These are phyloP conservation scores for Candida cerambycidarum DNA, from an alignment of 805 yeast genomes.

Conservation along the genomic window DNA sequence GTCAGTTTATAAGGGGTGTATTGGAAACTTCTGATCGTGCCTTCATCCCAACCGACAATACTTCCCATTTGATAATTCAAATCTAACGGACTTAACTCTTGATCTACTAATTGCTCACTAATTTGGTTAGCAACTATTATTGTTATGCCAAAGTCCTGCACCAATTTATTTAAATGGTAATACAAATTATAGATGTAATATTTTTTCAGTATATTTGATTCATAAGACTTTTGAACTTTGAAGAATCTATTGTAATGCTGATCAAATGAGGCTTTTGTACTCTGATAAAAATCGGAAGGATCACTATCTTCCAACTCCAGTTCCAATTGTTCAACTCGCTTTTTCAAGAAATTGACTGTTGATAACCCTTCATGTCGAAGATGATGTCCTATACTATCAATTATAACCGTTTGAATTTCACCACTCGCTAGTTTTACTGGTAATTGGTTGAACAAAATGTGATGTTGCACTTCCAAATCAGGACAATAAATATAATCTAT, in stretches of 20 bases:
- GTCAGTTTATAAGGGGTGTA: not conserved
- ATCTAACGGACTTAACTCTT: constrained; percentile 32
- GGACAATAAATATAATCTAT: constrained; percentile 52
- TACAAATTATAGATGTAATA: constrained; percentile 45
- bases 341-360: constrained; percentile 35
- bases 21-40: constrained; percentile 25
- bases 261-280: constrained; percentile 17
- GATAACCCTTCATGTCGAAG: constrained; percentile 54
- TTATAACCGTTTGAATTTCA: constrained; percentile 47
- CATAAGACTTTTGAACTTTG: constrained; percentile 23
- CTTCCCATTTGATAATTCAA: constrained; percentile 70
- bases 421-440: constrained; percentile 47
- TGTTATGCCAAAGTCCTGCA: constrained; percentile 51
- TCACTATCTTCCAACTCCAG: constrained; percentile 6
- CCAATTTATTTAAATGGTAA: constrained; percentile 48
- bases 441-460: constrained; percentile 65
- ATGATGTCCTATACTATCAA: constrained; percentile 86
- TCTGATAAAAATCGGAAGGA: constrained; percentile 14
- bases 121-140: constrained; percentile 80
- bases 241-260: constrained; percentile 22
- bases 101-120: constrained; percentile 51
- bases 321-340: constrained; percentile 16
- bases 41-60: constrained; percentile 72
- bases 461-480: constrained; percentile 73
- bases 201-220: constrained; percentile 38